phyloP scores from a whole-genome alignment of 805 yeast species.

The Candida montana region DNA sequence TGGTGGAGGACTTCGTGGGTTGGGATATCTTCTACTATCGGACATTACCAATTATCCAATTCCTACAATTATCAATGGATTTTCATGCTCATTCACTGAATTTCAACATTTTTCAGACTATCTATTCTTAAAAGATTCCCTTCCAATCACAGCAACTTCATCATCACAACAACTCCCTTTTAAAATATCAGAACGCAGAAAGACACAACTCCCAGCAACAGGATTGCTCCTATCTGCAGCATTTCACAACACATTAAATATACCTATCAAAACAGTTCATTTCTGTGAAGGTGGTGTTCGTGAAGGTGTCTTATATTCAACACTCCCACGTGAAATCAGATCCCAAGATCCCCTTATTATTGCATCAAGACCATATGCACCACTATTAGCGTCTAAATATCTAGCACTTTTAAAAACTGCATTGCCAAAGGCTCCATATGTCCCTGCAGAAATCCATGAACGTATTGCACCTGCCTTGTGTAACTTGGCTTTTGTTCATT shows the following conservation, averaged over 20 bases:
- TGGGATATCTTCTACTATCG: conserved; percentile 55
- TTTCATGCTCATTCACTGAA: conserved; percentile 49
- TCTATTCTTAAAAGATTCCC: conserved; percentile 41
- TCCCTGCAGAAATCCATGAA: conserved; percentile 52
- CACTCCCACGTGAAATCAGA: conserved; percentile 51
- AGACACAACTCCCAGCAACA: conserved; percentile 64
- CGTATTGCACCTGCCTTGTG: conserved; percentile 68
- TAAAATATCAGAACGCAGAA: conserved; percentile 61
- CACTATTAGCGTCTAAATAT: conserved; percentile 54
- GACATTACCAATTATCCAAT: conserved; percentile 56
- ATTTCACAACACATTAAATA: conserved; percentile 36
- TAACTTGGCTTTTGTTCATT: conserved; percentile 70
- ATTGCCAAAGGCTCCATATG: conserved; percentile 44
- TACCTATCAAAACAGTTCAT: conserved; percentile 60
- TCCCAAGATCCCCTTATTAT: conserved; percentile 64
- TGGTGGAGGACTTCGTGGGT: conserved; percentile 71
- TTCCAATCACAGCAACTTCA: conserved; percentile 29
- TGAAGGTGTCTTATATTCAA: conserved; percentile 67
- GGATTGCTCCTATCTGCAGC: conserved; percentile 59
- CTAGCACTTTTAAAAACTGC: conserved; percentile 49
- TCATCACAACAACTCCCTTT: conserved; percentile 26
- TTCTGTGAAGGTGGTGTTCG: conserved; percentile 76
- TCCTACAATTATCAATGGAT: conserved; percentile 66
- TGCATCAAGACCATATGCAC: conserved; percentile 70
- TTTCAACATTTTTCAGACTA: conserved; percentile 48